Evolutionary conservation across 192 early-diverging fungal species (phyloP), one percentile per base, ranked within the genome.

Genomic region (Linnemannia hyalina): DNA sequence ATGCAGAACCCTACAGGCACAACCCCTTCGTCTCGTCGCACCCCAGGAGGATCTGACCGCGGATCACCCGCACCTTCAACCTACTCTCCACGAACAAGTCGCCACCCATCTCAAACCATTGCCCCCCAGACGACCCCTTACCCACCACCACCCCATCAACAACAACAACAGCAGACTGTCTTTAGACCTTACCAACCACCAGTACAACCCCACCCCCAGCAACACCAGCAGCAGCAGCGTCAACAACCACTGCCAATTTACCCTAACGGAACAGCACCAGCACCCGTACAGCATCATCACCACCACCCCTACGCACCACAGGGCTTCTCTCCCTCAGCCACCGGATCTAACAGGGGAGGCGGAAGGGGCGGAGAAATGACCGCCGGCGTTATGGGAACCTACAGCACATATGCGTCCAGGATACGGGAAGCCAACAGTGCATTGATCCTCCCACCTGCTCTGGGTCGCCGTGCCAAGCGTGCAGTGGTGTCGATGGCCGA

Each of bases 341-440:
- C 36, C 16, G 68, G 68, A 36, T 9, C 18, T 23, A 29, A 55
- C 77, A n/a, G 4, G 63, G 74, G n/a, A 71, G 49, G n/a, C 71
- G 71, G 44, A 69, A n/a, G 68, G 18, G n/a, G 68, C 47, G 68
- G 44, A 46, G 44, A 46, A 41, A 18, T 13, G 60, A 2, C 42
- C 13, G 26, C 42, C 7, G 73, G 77, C 23, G 84, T 75, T 0
- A 52, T 76, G 44, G 91, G 90, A 42, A 77, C 88, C 1, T 92
- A 83, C 35, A 90, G 89, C 35, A 91, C 89, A 7, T 93, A 93
- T 73, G 75, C 90, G 7, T 81, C 89, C 23, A 86, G 92, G 52
- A 80, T 93, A 68, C 87, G 88, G 40, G 81, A 91, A 38, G 90
- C 89, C 68, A 90, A 90, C 75, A 92, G 88, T 40, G 88, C 92